Base-by-base conservation (phyloP, 2,329 filamentous ascomycete genomes). In the Cadophora sp. region DNA sequence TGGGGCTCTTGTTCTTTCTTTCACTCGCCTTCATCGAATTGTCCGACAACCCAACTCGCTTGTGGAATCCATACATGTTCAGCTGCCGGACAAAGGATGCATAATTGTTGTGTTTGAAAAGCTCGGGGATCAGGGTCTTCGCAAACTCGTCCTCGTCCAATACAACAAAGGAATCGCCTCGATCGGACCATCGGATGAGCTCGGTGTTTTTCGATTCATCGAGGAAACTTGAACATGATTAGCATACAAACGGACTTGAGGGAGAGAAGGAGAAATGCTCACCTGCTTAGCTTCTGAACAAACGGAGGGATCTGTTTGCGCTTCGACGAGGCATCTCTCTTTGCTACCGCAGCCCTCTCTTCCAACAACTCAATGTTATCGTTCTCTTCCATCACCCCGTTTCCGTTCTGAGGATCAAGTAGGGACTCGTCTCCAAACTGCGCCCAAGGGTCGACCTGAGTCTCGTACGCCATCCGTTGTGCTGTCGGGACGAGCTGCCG, bases 11-110 rank as follows among this genome's bases (percentile, higher is more conserved):
- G 78, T 95, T 95, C 79, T 97, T 97, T 69, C 94, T 90, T 81
- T 98, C 96, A 77, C 94, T 97, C 6, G 96, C 94, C 72, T 96
- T 92, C 91, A 99, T 96, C 0, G 94, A 97, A 77, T 97, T 97
- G 79, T 99, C 96, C 4, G 94, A 97, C 20, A 99, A 85, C 4
- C 92, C 92, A 4, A 96, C 92, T 50, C 92, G 91, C 75, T 88
- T 88, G 74, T 88, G 86, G 66, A 88, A 88, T 2, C 86, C 85
- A 73, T 88, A 88, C 85, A 88, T 88, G 71, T 88, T 88, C 66
- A 92, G 80, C 72, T 92, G 90, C 30, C 90, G 87, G 36, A 93
- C 90, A 73, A 93, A 93, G 0, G 90, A 92, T 7, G 90, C 89
- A 76, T 92, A 92, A 74, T 93, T 93, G 79, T 91, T 92, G 79